Conservation (phyloP, 352 stramenopile genomes). For the Globisporangium nodosum region DNA sequence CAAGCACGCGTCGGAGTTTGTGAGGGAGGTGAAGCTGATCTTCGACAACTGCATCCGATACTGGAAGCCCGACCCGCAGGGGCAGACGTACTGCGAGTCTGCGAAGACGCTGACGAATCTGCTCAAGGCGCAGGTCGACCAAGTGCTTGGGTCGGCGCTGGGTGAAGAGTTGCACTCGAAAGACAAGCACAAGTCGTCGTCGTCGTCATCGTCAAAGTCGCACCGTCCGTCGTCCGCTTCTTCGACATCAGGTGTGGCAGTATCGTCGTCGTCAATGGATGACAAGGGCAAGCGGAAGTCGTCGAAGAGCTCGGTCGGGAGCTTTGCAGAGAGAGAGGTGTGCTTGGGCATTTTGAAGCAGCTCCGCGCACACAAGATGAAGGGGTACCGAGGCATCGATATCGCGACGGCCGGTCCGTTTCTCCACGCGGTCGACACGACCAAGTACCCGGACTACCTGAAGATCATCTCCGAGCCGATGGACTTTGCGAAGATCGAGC, state of each 20-base stretch:
- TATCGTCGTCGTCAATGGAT: slow-evolving; percentile 5
- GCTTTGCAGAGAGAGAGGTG: slow-evolving; percentile 56
- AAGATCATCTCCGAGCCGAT: slow-evolving; percentile 77
- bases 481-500: slow-evolving; percentile 86
- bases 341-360: slow-evolving; percentile 69
- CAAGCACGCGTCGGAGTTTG: slow-evolving; percentile 47
- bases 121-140: slow-evolving; percentile 38
- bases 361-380: slow-evolving; percentile 81
- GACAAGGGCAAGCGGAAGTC: slow-evolving; percentile 34
- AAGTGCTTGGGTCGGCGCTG: slow-evolving; percentile 26
- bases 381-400: slow-evolving; percentile 73
- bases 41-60: slow-evolving; percentile 86
- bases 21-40: slow-evolving; percentile 63
- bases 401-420: slow-evolving; percentile 78
- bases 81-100: slow-evolving; percentile 73
- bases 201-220: slow-evolving; percentile 19
- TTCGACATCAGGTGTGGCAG: slow-evolving; percentile 1
- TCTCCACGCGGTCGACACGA: slow-evolving; percentile 79
- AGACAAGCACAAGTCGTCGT: slow-evolving; percentile 37
- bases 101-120: slow-evolving; percentile 51
- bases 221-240: slow-evolving; percentile 20
- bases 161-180: slow-evolving; percentile 23
- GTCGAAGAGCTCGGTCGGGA: slow-evolving; percentile 12
- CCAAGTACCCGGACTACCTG: slow-evolving; percentile 82
- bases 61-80: slow-evolving; percentile 71